Base-by-base conservation (phyloP, 1,139 yeast genomes). In the Wickerhamomyces sp. region DNA sequence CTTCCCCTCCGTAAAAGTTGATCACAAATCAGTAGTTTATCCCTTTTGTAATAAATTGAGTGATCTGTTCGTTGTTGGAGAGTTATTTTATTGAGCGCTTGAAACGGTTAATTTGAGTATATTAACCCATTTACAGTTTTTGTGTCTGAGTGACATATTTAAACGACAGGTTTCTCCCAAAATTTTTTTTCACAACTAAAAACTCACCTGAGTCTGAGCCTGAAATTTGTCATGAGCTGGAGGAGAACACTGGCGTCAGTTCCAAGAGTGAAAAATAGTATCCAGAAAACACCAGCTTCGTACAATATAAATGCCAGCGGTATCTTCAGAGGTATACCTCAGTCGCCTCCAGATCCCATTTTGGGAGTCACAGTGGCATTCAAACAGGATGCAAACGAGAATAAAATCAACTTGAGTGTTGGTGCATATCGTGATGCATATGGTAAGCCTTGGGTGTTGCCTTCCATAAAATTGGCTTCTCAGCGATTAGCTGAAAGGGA, bases 381-480 rank as follows among this genome's bases (percentile, higher is more conserved):
- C 63, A 67, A 63, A 44, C 63, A 66, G 15, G 90, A 82, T 56
- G 28, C 67, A 5, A 70, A 81, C 48, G 58, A 74, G 6, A 71
- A 75, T 45, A 92, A 90, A 69, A 88, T 90, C 49, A 92, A 88
- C 57, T 70, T 88, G 54, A 92, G 95, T 18, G 90, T 90, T 40
- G 97, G 97, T 39, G 96, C 97, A 28, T 90, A 90, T 65, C 77
- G 96, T 61, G 96, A 88, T 60, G 74, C 79, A 52, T 53, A 64
- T 38, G 97, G 97, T 33, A 74, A 80, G 60, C 96, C 97, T 20
- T 86, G 94, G 81, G 81, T 90, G 32, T 73, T 90, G 39, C 95
- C 96, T 5, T 81, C 92, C 5, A 95, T 90, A 13, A 74, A 68
- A 48, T 65, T 70, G 50, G 95, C 96, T 4, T 84, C 78, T 50